These are phyloP conservation scores for Aspergillus aculeatus DNA, from an alignment of 2,329 filamentous ascomycete species.

Conservation along the genomic window DNA sequence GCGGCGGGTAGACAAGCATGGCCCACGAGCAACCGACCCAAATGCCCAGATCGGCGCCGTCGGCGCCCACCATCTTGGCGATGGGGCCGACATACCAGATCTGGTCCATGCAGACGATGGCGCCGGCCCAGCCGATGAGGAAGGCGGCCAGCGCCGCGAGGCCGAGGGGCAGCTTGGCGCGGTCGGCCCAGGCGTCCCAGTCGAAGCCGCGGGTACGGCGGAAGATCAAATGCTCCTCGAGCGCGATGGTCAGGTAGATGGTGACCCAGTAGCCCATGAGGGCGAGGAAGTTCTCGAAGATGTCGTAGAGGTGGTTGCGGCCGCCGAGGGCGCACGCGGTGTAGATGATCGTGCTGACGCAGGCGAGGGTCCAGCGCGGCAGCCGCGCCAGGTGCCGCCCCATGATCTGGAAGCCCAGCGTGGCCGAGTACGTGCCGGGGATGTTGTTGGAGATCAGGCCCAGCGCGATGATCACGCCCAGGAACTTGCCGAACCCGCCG, in stretches of 20 bases:
- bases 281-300: conserved; percentile 41
- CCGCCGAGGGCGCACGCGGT: conserved; percentile 38
- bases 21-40: conserved; percentile 28
- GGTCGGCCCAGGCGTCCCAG: conserved; percentile 37
- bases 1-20: conserved; percentile 24
- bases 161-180: conserved; percentile 35
- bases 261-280: conserved; percentile 43
- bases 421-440: conserved; percentile 38
- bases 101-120: conserved; percentile 34
- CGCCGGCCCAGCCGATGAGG: conserved; percentile 30
- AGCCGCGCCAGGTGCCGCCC: conserved; percentile 29
- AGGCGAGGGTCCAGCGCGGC: conserved; percentile 39
- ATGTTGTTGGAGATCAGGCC: conserved; percentile 40
- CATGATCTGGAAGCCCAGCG: conserved; percentile 37
- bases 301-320: conserved; percentile 35
- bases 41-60: conserved; percentile 22
- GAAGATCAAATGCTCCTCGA: conserved; percentile 42
- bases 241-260: conserved; percentile 36
- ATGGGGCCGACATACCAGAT: conserved; percentile 32
- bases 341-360: conserved; percentile 37
- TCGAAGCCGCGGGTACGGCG: conserved; percentile 36
- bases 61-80: conserved; percentile 29
- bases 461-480: conserved; percentile 37
- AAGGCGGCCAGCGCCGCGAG: conserved; percentile 33
- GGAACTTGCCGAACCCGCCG: conserved; percentile 37